A percentile compares a stretch with the other conserved stretches of the same genome.
phyloP scores from a whole-genome alignment of 345 rosid genomes.

The Raphanus sativus region DNA sequence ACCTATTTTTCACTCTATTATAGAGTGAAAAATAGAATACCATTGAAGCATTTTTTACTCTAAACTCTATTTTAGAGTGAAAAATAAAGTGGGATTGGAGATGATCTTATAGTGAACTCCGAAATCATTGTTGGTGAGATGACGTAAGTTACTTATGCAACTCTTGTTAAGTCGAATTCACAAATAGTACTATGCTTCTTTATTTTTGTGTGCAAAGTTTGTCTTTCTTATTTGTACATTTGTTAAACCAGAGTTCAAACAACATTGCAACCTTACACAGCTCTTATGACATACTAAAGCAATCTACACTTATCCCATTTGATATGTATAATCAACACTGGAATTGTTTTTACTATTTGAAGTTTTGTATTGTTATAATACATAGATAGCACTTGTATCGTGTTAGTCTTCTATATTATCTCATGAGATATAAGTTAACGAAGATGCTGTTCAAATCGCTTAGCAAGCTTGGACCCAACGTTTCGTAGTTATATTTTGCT shows the following conservation, averaged over 20 bases:
- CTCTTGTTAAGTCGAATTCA: not conserved
- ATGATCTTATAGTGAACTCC: not conserved
- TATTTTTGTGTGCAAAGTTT: not conserved
- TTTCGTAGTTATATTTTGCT: not conserved
- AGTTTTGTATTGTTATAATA: not conserved
- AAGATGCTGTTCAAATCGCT: not conserved
- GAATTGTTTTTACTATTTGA: no score
- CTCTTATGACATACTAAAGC: not conserved
- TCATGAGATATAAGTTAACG: not conserved
- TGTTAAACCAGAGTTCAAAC: not conserved
- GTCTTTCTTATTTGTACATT: not conserved
- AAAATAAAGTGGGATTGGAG: no score
- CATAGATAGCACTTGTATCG: not conserved
- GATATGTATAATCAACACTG: no score
- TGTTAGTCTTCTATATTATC: not conserved
- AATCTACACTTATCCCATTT: no score
- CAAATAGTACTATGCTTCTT: not conserved
- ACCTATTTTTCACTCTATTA: no score
- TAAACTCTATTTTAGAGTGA: no score
- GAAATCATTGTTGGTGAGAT: not conserved
- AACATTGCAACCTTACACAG: not conserved
- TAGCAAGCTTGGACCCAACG: not conserved
- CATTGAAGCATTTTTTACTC: no score
- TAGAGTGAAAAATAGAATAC: no score
- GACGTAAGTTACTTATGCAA: not conserved